Evolutionary conservation across 2,329 filamentous ascomycete species (phyloP).

Genomic region (Stemphylium beticola): DNA sequence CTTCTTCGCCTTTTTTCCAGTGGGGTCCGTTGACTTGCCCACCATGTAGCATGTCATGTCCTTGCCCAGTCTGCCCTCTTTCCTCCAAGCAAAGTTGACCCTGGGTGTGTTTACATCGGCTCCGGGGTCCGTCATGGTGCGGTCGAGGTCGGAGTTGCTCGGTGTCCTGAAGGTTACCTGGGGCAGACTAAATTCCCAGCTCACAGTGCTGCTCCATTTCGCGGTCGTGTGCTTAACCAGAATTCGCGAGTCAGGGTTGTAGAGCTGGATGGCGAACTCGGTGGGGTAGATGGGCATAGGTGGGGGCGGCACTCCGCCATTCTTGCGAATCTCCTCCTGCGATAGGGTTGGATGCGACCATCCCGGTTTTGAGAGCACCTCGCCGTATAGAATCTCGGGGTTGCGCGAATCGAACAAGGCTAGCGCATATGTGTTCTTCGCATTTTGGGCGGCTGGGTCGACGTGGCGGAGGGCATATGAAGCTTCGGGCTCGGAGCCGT

Average conservation of each 20-base stretch:
- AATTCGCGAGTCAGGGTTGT: slow-evolving; percentile 89
- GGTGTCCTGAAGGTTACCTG: slow-evolving; percentile 83
- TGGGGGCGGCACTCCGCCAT: slow-evolving; percentile 68
- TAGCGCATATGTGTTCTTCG: slow-evolving; percentile 84
- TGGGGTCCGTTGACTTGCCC: slow-evolving; percentile 71
- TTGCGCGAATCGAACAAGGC: slow-evolving; percentile 84
- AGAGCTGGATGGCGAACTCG: slow-evolving; percentile 83
- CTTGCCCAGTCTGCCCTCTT: slow-evolving; percentile 82
- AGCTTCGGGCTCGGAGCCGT: slow-evolving; percentile 79
- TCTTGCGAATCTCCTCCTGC: slow-evolving; percentile 75
- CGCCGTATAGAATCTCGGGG: slow-evolving; percentile 82
- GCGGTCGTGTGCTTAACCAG: slow-evolving; percentile 72
- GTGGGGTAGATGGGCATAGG: slow-evolving; percentile 77
- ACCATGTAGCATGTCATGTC: slow-evolving; percentile 89
- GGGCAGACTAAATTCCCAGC: slow-evolving; percentile 93
- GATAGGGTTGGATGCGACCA: slow-evolving; percentile 85
- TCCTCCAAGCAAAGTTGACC: slow-evolving; percentile 86
- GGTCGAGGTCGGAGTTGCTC: slow-evolving; percentile 78
- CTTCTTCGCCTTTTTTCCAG: slow-evolving; percentile 68
- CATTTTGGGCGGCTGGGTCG: slow-evolving; percentile 71
- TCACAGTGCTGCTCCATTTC: slow-evolving; percentile 78
- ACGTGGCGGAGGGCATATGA: slow-evolving; percentile 81
- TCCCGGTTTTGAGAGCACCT: slow-evolving; percentile 82
- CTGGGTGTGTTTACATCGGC: slow-evolving; percentile 66
- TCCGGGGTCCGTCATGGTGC: slow-evolving; percentile 67